Base-by-base conservation (phyloP, 441 rosid species). In the Omphalea diandra region DNA sequence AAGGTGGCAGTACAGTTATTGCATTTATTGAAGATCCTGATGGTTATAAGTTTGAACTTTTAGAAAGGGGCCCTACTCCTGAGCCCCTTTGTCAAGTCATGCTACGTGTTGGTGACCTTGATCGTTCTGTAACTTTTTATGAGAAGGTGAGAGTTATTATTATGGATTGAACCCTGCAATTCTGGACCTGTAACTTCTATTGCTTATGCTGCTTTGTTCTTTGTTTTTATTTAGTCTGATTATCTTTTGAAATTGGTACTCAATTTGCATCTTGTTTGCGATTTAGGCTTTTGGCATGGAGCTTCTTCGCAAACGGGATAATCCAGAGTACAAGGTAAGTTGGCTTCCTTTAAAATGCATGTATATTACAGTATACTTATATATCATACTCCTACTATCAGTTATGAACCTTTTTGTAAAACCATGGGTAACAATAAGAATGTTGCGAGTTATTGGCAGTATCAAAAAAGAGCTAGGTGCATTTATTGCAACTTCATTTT, bases 81-180 rank as follows among this genome's bases (percentile, higher is more conserved):
- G 98, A 94, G 83, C 98, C 97, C 43, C 72, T 94, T 49, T 91
- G 97, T 77, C 97, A 94, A 81, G 97, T 94, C 70, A 92, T 94
- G 98, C 96, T 94, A 77, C 96, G 96, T 57, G 98, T 94, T 73
- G 98, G 94, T 46, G 97, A 94, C 83, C 97, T 94, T 50, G 97
- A 90, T 63, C 95, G 87, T 40, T 78, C 97, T 43, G 83, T 94
- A 67, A 87, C 83, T 43, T 94, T 94, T 79, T 92, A 90, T 29
- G 88, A 90, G 86, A 90, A 87, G 90, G 98, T 94, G 71, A 79
- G 81, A 32, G 44, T 58, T 61, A 20, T 58, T 61, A 20, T 31
- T 49, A 9, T 61, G 27, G 6, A 2, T 18, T 63, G 57, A 46
- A 70, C 61, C 56, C 29, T 31, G 4, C 32, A 49, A 18, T 72